Base-by-base conservation (phyloP, 352 stramenopile genomes). In the Aphanomyces astaci region DNA sequence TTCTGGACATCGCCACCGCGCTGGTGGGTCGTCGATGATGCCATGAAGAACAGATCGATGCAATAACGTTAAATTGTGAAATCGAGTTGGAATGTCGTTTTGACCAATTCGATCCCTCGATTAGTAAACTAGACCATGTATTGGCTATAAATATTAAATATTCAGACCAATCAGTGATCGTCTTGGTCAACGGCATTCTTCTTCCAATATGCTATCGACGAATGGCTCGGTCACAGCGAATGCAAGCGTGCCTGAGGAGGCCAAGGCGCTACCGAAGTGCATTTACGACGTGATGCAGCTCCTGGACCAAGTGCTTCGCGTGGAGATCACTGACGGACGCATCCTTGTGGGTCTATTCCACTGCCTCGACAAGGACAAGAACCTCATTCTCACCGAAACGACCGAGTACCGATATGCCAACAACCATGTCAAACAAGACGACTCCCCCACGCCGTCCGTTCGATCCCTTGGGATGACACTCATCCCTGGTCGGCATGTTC, bases 341-440 rank as follows among this genome's bases (percentile, higher is more conserved):
- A 75, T 88, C 39, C 33, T 91, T 43, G 62, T 89, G 11, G 83
- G 83, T 24, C 77, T 64, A 51, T 83, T 91, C 67, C 81, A 91
- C 75, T 89, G 83, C 73, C 85, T 91, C 68, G 83, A 91, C 80
- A 87, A 89, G 72, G 81, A 91, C 72, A 78, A 89, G 74, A 91
- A 91, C 72, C 74, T 91, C 32, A 89, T 91, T 39, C 70, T 91
- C 32, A 88, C 81, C 49, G 83, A 91, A 53, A 79, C 78, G 55
- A 74, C 78, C 55, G 83, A 88, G 72, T 91, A 78, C 64, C 66
- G 56, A 25, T 65, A 27, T n/a, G 28, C 56, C 56, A 7, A 31
- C 24, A 25, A n/a, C n/a, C n/a, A n/a, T n/a, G n/a, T n/a, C n/a
- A n/a, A n/a, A n/a, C n/a, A 65, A 52, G 56, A 65, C 32, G 28